Evolutionary conservation across 129 eudicot genomes (phyloP), one percentile per base, ranked within the genome.

Genomic region (Rutidosis leptorrhynchoides): DNA sequence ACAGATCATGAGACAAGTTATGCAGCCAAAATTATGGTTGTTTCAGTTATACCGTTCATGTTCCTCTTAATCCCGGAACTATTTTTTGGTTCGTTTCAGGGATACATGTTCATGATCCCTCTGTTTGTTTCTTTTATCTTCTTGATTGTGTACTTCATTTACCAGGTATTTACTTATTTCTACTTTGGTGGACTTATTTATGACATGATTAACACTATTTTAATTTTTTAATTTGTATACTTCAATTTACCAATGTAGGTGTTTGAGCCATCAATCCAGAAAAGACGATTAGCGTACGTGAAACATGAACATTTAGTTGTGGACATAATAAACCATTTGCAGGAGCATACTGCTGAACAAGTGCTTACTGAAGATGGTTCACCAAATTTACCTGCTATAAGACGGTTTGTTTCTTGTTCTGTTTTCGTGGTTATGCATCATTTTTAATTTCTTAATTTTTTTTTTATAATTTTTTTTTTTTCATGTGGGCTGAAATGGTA

Each of bases 211-310:
- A 43, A 16, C 74, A 56, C 25, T 25, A 24, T 35, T 33, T 8
- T 8, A 7, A 22, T 68, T 21, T n/a, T 42, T 10, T 20, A 29
- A 51, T 25, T 0, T 6, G 43, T 35, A 35, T 10, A 37, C 43
- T 37, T 9, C 43, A 6, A 52, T 37, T 37, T 45, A 21, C 19
- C 11, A 9, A 2, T 65, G 65, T 87, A 90, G 96, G 79, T 81
- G 58, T 85, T 82, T 65, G 78, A 90, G 78, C 95, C 96, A 56
- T 90, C 90, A 76, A 87, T 90, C 59, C 95, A 90, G 49, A 69
- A 71, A 69, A 68, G 93, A 58, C 69, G 80, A 28, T 66, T 90
- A 32, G 57, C 80, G 7, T 90, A 84, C 60, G 80, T 87, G 68
- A 82, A 74, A 68, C 91, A 84, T 45, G 88, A 87, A 80, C 84